A percentile compares a stretch with the other conserved stretches of the same genome.
Evolutionary conservation across 2,329 filamentous ascomycete genomes (phyloP).

Genomic region (Bipolaris gigantea): DNA sequence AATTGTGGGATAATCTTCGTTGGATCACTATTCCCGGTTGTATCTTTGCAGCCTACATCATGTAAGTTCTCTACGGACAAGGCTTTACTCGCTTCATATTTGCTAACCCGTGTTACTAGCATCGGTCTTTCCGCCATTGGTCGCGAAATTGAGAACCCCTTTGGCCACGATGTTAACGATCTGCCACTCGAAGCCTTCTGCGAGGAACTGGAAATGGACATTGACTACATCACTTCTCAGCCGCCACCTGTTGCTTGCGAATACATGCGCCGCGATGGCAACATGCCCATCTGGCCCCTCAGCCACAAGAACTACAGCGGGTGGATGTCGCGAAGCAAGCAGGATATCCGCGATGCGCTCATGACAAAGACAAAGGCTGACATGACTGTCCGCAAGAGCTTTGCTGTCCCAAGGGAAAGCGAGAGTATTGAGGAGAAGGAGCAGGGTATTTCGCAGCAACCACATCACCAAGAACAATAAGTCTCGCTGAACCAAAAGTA

Average conservation of each 20-base stretch:
- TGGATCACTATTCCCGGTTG: constrained; percentile 82
- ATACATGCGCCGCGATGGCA: constrained; percentile 54
- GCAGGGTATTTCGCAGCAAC: constrained; percentile 17
- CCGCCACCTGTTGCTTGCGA: constrained; percentile 56
- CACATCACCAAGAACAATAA: not conserved
- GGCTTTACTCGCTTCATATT: too few species aligned
- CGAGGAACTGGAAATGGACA: constrained; percentile 70
- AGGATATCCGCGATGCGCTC: constrained; percentile 50
- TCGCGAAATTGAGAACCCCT: constrained; percentile 82
- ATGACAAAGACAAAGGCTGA: constrained; percentile 47
- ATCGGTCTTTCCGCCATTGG: constrained; percentile 76
- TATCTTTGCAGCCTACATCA: constrained; percentile 75
- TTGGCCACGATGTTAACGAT: constrained; percentile 82
- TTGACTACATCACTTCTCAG: constrained; percentile 70
- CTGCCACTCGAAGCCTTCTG: constrained; percentile 67
- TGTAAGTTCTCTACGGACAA: constrained; percentile 41
- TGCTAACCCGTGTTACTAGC: constrained; percentile 6
- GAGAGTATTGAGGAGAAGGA: constrained; percentile 23
- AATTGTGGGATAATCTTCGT: constrained; percentile 64
- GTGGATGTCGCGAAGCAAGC: constrained; percentile 44
- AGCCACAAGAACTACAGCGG: constrained; percentile 45
- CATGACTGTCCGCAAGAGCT: constrained; percentile 39
- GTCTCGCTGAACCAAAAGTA: not conserved
- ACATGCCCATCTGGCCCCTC: constrained; percentile 63
- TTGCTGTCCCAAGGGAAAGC: constrained; percentile 23